Evolutionary conservation across 352 stramenopile species (phyloP), one percentile per base, ranked within the genome.

Genomic region (Globisporangium mamillatum): DNA sequence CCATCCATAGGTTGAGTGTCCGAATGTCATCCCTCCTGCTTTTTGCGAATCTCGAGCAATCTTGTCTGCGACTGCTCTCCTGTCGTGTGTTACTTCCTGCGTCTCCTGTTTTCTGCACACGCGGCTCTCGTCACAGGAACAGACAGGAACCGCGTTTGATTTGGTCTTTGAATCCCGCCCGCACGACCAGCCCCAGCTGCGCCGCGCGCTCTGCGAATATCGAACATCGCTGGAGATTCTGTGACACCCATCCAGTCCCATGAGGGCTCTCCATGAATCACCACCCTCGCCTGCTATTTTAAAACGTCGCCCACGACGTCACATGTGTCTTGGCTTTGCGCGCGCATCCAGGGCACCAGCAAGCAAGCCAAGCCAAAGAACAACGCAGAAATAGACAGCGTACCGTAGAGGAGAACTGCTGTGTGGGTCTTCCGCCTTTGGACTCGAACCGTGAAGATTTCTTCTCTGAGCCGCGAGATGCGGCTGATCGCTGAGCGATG

Each of bases 181-280:
- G 8, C 6, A 27, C 57, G n/a, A 20, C 20, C 8, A 38, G 18
- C 27, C 29, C 41, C 29, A 62, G 32, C 32, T 53, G 57, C 57
- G 32, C 32, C 36, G 57, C 57, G 4, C 18, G 12, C 38, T 16
- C 12, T 36, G 34, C 27, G 34, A 27, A 48, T 54, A 48, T 64
- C 38, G 60, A 56, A 64, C n/a, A 27, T 32, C 8, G 32, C 54
- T 57, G 22, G 44, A 60, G 36, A 65, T 52, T 56, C 60, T 64
- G 41, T 64, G 60, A 57, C 60, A 25, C n/a, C 44, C 27, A 64
- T 56, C 22, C 55, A 61, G n/a, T 14, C 27, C 27, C 36, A 46
- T 20, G 25, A 24, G 7, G 55, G 46, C 22, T 41, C 16, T 41
- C 6, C 25, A 16, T 50, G 41, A 50, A 50, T 50, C 41, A 18